Conservation (phyloP, 1,139 yeast species). For the Zhuliangozyma parablackwelliae region DNA sequence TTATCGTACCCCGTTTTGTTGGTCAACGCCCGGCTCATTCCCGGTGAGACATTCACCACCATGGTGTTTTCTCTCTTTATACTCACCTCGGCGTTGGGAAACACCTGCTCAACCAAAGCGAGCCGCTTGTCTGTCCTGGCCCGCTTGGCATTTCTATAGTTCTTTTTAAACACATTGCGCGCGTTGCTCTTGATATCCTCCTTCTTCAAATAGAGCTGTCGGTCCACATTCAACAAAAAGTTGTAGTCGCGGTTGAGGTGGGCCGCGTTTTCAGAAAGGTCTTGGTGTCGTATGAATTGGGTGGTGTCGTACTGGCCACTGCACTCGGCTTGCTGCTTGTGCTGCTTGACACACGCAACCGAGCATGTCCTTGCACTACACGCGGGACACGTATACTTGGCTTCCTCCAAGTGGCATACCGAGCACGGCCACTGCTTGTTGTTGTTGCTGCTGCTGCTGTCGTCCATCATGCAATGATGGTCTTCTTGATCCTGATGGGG, state of each 20-base stretch:
- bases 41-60: constrained; percentile 54
- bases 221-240: constrained; percentile 58
- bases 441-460: too few species aligned
- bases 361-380: constrained; percentile 70
- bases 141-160: constrained; percentile 9
- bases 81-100: constrained; percentile 22
- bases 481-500: too few species aligned
- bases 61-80: constrained; percentile 36
- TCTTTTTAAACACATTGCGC: constrained; percentile 32
- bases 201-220: constrained; percentile 51
- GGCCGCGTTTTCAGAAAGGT: constrained; percentile 24
- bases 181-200: constrained; percentile 41
- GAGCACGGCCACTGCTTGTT: constrained; percentile 27
- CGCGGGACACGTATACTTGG: constrained; percentile 82
- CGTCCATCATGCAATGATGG: too few species aligned
- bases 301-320: constrained; percentile 65
- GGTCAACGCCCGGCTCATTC: constrained; percentile 64
- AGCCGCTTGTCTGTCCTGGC: constrained; percentile 24
- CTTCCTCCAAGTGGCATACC: constrained; percentile 42
- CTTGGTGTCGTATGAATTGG: constrained; percentile 47
- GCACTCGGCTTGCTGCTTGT: constrained; percentile 61
- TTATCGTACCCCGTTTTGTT: constrained; percentile 78
- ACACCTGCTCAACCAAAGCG: constrained; percentile 17
- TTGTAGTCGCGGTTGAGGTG: constrained; percentile 81
- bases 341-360: constrained; percentile 63